Base-by-base conservation (phyloP, 192 early-diverging fungal genomes). In the Pilaira anomala region DNA sequence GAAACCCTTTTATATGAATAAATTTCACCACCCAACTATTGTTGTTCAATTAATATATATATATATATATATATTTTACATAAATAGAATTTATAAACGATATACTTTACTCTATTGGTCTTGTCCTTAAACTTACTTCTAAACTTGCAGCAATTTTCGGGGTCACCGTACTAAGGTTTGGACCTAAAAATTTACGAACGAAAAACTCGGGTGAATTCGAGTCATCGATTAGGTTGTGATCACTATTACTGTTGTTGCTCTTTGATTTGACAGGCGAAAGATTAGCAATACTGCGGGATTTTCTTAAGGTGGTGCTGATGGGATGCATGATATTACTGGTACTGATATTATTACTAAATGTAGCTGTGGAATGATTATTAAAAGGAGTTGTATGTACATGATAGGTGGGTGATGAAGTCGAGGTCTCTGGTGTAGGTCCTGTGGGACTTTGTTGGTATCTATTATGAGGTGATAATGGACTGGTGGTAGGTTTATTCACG, bases 11-110 rank as follows among this genome's bases (percentile, higher is more conserved):
- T 36, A 84, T 79, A 42, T 92, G 82, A 49, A 92, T 85, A 80
- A 90, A 92, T 64, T 84, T 81, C 65, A 78, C 72, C 16, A 92
- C 85, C 90, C 90, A 92, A 24, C 83, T 85, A 65, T 11, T 51
- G 13, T 54, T 25, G 5, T 25, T 48, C 0, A 7, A 19, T 40
- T n/a, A 36, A n/a, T n/a, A n/a, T n/a, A 19, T 24, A 41, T 29
- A 26, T 24, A 33, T 24, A 24, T 40, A 11, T 2, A 14, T 25
- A 36, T 36, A 36, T 9, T 5, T 36, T 36, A 26, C 2, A 51
- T 51, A 58, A 41, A 26, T 22, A 14, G 2, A 22, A 58, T 41
- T 42, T 25, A 22, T 24, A 22, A 6, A 19, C 21, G 16, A 13
- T 33, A 9, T 29, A 44, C 3, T 3, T 51, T 74, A 85, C 83